phyloP scores from a whole-genome alignment of 106 monocot genomes.

The Alisma plantagoaquatica region DNA sequence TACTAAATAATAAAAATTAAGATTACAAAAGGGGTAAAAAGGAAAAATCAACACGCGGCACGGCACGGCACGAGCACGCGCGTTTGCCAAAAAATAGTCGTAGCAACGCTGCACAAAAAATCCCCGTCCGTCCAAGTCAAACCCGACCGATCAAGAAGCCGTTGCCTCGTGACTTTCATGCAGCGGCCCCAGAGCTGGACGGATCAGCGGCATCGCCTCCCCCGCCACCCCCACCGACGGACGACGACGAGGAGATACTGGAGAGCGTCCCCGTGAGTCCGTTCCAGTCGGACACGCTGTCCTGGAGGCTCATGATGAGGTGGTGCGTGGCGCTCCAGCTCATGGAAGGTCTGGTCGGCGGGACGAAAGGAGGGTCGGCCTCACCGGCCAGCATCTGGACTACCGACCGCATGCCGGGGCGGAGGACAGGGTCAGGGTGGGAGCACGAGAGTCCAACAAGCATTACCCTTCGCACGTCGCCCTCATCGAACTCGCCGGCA shows the following conservation, averaged over 20 bases:
- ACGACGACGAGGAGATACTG: constrained; percentile 33
- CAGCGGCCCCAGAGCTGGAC: too few species aligned
- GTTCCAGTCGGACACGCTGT: constrained; percentile 82
- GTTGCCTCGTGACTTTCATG: too few species aligned
- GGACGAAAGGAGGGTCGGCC: constrained; percentile 61
- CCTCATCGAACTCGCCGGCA: constrained; percentile 54
- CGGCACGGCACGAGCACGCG: too few species aligned
- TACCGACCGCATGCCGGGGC: constrained; percentile 73
- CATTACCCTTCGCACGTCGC: constrained; percentile 47
- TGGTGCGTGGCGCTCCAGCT: constrained; percentile 56
- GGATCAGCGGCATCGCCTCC: not conserved
- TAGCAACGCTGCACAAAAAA: too few species aligned
- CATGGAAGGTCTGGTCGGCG: constrained; percentile 56
- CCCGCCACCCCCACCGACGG: constrained; percentile 3
- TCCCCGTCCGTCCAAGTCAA: too few species aligned
- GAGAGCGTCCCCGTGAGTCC: constrained; percentile 28
- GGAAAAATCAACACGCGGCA: too few species aligned
- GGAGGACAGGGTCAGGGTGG: constrained; percentile 51
- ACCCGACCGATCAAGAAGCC: too few species aligned
- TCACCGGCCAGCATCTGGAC: constrained; percentile 88
- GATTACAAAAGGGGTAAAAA: too few species aligned
- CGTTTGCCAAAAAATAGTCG: too few species aligned
- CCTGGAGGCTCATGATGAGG: constrained; percentile 66
- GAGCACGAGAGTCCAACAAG: constrained; percentile 75
- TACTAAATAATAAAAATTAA: too few species aligned